Evolutionary conservation across 257 asterid genomes (phyloP).

Genomic region (Thymus mandschuricus): DNA sequence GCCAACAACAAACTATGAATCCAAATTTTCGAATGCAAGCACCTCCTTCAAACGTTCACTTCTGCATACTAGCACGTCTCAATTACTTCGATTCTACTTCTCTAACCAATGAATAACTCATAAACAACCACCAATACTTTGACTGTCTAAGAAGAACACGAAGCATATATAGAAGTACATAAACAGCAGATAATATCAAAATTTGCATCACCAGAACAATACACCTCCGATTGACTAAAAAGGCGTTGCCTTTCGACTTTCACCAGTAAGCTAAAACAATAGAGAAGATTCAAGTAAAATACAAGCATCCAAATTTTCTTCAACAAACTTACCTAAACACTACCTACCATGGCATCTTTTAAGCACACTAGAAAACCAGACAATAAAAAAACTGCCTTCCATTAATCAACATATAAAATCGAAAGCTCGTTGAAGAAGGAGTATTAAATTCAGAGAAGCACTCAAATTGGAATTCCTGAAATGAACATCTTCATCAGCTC

Average conservation of each 20-base stretch:
- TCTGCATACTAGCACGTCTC: not conserved
- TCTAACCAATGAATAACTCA: not conserved
- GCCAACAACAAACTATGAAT: not conserved
- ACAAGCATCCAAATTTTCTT: not conserved
- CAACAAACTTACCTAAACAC: not conserved
- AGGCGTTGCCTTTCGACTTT: no score
- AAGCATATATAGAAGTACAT: not conserved
- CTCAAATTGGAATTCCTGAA: not conserved
- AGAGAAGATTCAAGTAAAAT: no score
- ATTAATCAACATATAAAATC: not conserved
- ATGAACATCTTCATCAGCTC: not conserved
- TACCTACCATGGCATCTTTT: not conserved
- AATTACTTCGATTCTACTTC: not conserved
- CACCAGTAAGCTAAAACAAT: no score
- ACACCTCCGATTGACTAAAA: not conserved
- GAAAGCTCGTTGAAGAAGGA: conserved; percentile 14
- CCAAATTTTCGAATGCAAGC: not conserved
- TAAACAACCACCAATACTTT: not conserved
- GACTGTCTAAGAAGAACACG: not conserved
- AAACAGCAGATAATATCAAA: not conserved
- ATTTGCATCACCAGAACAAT: not conserved
- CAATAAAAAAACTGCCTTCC: no score
- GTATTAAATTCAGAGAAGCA: conserved; percentile 15
- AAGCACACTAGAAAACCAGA: no score
- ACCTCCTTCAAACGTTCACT: not conserved